Evolutionary conservation across 331 rosid genomes (phyloP), one percentile per base, ranked within the genome.

Genomic region (Phaseolus coccineus): DNA sequence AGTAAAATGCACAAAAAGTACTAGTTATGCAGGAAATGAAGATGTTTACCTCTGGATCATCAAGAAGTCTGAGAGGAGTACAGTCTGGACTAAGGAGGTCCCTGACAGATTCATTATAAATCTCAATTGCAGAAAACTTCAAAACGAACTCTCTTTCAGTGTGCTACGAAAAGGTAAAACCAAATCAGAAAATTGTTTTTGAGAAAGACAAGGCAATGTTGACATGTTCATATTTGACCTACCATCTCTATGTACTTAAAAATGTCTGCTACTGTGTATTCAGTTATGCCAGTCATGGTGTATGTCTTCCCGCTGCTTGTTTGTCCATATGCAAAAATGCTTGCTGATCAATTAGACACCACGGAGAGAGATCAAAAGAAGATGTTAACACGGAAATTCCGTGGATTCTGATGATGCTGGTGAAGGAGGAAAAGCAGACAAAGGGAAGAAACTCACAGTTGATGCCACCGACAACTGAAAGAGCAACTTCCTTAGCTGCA

Each of bases 261-360:
- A 77, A 94, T 91, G 71, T 91, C 98, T 8, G 87, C 91, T 40
- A 87, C 97, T 50, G 97, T 83, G 71, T 88, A 85, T 78, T 87
- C 90, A 25, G 96, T 94, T 78, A 94, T 87, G 70, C 93, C 96
- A 74, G 88, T 89, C 97, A 94, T 94, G 71, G 98, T 91, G 83
- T 86, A 91, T 15, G 98, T 93, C 88, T 93, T 93, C 84, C 98
- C 98, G 6, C 98, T 93, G 82, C 98, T 94, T 81, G 98, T 94
- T 90, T 94, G 98, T 70, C 98, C 98, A 80, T 94, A 94, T 8
- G 98, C 98, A 86, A 94, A 94, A 81, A 94, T 87, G 83, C 95
- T 94, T 56, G 98, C 98, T 94, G 88, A 74, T 80, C 55, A 77
- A 51, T 71, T 58, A 71, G 62, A 52, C 70, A 63, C 46, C 46